Evolutionary conservation across 1,284 basidiomycete species (phyloP).

Genomic region (Puccinia triticina): DNA sequence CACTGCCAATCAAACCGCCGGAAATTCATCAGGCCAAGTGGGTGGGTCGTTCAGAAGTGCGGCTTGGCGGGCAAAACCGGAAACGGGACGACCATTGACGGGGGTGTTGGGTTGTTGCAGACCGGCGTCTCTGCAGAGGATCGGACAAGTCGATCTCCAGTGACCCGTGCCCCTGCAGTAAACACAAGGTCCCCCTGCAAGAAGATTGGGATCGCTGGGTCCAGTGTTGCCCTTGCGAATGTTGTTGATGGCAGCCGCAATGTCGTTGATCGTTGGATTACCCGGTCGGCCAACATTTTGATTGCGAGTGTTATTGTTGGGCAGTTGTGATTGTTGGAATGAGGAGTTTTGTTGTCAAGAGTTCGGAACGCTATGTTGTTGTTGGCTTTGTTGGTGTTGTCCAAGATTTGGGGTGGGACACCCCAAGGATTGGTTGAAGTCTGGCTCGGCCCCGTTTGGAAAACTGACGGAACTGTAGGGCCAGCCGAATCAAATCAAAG

Average conservation of each 20-base stretch:
- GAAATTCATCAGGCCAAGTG: too few species aligned
- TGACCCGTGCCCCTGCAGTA: too few species aligned
- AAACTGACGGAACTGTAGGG: not conserved
- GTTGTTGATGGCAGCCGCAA: conserved; percentile 16
- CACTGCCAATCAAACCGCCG: too few species aligned
- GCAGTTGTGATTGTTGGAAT: too few species aligned
- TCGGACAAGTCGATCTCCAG: too few species aligned
- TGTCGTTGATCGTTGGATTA: too few species aligned
- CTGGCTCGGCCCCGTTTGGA: not conserved
- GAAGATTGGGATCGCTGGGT: not conserved
- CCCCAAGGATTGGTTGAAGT: not conserved
- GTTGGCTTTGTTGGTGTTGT: not conserved
- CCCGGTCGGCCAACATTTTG: too few species aligned
- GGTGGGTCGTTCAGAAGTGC: not conserved
- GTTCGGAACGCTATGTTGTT: not conserved
- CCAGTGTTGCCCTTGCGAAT: not conserved
- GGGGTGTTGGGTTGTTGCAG: too few species aligned
- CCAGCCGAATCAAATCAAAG: not conserved
- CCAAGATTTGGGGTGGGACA: not conserved
- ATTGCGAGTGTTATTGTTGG: too few species aligned
- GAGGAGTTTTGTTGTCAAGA: too few species aligned
- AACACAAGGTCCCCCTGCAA: too few species aligned
- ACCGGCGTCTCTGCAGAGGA: too few species aligned
- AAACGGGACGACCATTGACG: not conserved
- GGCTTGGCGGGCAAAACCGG: not conserved